Evolutionary conservation across 2,329 filamentous ascomycete genomes (phyloP), one percentile per base, ranked within the genome.

Genomic region (Pseudogymnoascus sp.): DNA sequence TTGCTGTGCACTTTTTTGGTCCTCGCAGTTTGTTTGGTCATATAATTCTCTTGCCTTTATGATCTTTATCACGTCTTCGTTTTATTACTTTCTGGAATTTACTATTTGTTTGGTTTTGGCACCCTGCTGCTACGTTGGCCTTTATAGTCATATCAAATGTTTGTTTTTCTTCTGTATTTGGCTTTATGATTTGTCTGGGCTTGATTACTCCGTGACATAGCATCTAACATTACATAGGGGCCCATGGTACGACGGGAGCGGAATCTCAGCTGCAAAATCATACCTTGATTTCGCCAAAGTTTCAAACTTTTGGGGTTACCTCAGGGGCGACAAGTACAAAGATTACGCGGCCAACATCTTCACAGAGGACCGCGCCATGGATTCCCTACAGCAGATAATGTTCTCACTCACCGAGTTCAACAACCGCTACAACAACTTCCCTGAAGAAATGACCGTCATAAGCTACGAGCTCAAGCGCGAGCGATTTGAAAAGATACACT

Each of bases 401-500:
- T 44, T 19, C 19, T 37, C 59, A 11, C 59, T 60, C 13, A 37
- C 17, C 9, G 59, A 44, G 29, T 60, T 44, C 38, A 37, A 60
- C 23, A 19, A 13, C 3, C 19, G 59, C 9, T 42, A 37, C 59
- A 11, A 5, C 4, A 42, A 23, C 38, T 60, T 42, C n/a, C 38
- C 59, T 2, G 59, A 37, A 19, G 38, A 60, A 42, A 37, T 60
- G 33, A 37, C 29, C 1, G 29, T 44, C 21, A 38, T 62, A 56
- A 19, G 38, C 26, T 19, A 38, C 62, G 59, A 63, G 61, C 62
- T 31, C 23, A 53, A 53, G 23, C 46, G 23, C 46, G 7, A n/a
- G 1, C 46, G 46, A 23, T 53, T 53, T 68, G 73, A 70, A 64
- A 66, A 63, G 56, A 50, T 65, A 66, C 68, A 65, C 65, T 65